Percentiles rank a stretch among this genome's conserved stretches.
These are phyloP conservation scores for Aureobasidium sp. DNA, from an alignment of 2,329 filamentous ascomycete genomes.

Conservation along the genomic window DNA sequence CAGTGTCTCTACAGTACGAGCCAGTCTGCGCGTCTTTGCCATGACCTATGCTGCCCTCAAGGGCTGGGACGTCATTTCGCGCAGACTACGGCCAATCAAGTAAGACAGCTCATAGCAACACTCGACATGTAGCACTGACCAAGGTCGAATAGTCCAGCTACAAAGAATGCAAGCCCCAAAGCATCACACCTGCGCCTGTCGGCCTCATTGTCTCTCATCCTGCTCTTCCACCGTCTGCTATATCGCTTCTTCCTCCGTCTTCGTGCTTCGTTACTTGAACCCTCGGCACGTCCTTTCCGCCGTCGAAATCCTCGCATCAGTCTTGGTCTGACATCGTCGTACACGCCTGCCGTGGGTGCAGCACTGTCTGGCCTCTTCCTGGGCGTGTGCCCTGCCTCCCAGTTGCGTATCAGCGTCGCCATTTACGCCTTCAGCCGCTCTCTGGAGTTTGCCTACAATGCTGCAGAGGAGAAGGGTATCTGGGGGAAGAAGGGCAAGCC, in stretches of 20 bases:
- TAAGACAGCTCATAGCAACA: background rate
- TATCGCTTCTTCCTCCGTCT: slow-evolving; percentile 83
- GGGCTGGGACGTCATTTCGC: slow-evolving; percentile 38
- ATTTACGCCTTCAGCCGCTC: slow-evolving; percentile 77
- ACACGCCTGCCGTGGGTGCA: slow-evolving; percentile 85
- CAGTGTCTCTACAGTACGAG: slow-evolving; percentile 36
- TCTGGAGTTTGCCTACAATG: slow-evolving; percentile 81
- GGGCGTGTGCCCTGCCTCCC: slow-evolving; percentile 64
- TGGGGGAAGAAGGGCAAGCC: slow-evolving; percentile 52
- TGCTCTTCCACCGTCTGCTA: slow-evolving; percentile 81
- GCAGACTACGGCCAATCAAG: slow-evolving; percentile 24
- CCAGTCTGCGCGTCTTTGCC: slow-evolving; percentile 39
- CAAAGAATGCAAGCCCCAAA: slow-evolving; percentile 15
- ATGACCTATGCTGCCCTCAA: slow-evolving; percentile 39
- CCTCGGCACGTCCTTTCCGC: slow-evolving; percentile 71
- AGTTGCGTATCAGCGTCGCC: slow-evolving; percentile 69
- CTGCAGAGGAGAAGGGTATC: slow-evolving; percentile 54
- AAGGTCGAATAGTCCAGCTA: background rate
- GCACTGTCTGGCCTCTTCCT: slow-evolving; percentile 78
- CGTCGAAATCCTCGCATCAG: slow-evolving; percentile 73
- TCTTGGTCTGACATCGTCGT: slow-evolving; percentile 67
- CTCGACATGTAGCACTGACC: background rate
- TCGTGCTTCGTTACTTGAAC: slow-evolving; percentile 68
- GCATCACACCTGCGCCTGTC: slow-evolving; percentile 66
- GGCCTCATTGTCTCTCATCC: slow-evolving; percentile 72